Conservation (phyloP, 164 flowering plant species). For the Brasenia schreberi region DNA sequence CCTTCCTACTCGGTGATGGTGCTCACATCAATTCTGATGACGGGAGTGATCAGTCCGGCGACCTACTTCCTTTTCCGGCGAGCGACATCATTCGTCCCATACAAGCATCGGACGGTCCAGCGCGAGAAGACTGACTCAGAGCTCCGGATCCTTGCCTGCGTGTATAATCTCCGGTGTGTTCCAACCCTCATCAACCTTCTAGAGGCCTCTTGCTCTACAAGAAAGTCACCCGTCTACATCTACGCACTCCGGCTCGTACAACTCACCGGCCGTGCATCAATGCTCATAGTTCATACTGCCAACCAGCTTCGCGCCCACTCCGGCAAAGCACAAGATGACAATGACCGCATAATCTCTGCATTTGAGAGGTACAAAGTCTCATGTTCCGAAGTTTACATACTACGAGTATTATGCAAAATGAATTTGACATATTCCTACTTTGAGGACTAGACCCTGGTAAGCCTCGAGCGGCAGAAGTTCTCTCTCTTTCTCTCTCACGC, state of each 20-base stretch:
- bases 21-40: constrained; percentile 7
- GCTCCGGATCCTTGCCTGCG: constrained; percentile 13
- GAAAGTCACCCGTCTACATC: constrained; percentile 11
- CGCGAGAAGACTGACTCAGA: constrained; percentile 9
- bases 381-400: too few species aligned
- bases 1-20: constrained; percentile 12
- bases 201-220: constrained; percentile 12
- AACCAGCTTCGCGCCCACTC: background rate
- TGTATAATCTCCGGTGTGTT: constrained; percentile 14
- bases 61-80: constrained; percentile 7
- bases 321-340: constrained; percentile 11
- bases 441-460: too few species aligned
- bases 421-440: too few species aligned
- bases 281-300: constrained; percentile 14
- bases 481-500: too few species aligned
- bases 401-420: too few species aligned
- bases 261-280: constrained; percentile 18
- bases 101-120: constrained; percentile 15
- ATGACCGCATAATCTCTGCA: constrained; percentile 16
- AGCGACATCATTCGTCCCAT: constrained; percentile 5
- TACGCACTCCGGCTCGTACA: constrained; percentile 17
- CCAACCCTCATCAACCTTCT: constrained; percentile 18
- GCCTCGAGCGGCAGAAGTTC: too few species aligned
- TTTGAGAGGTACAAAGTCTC: constrained; percentile 11
- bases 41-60: constrained; percentile 7